phyloP scores from a whole-genome alignment of 495 filamentous ascomycete species.

The Penicillium mononematosum region DNA sequence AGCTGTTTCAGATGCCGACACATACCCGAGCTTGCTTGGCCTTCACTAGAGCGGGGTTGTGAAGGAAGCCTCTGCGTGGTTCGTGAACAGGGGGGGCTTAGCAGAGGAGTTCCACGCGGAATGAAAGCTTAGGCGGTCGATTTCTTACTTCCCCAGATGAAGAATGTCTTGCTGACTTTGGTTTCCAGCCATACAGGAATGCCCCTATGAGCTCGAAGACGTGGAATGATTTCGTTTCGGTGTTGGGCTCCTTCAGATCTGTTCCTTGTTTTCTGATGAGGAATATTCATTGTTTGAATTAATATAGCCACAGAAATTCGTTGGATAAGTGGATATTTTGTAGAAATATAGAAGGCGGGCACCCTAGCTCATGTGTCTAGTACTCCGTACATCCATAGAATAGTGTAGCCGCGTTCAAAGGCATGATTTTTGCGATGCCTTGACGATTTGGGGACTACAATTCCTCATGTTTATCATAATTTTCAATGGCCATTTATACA shows the following conservation, averaged over 20 bases:
- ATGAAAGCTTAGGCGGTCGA: conserved; percentile 22
- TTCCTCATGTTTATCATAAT: too few relatives aligned
- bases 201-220: conserved; percentile 22
- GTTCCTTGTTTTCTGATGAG: too few relatives aligned
- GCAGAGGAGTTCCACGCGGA: conserved; percentile 11
- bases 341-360: too few relatives aligned
- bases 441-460: too few relatives aligned
- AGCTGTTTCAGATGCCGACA: conserved; percentile 10
- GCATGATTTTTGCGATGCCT: too few relatives aligned
- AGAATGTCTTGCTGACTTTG: conserved; percentile 11
- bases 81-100: conserved; percentile 22
- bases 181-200: conserved; percentile 15
- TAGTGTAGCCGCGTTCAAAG: too few relatives aligned
- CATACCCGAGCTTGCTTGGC: conserved; percentile 21
- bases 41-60: conserved; percentile 33
- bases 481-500: too few relatives aligned
- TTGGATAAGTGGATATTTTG: too few relatives aligned
- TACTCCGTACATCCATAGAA: too few relatives aligned
- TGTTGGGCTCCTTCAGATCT: background rate
- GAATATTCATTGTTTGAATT: too few relatives aligned
- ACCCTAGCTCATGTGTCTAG: too few relatives aligned
- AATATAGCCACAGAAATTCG: too few relatives aligned
- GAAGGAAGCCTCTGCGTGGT: conserved; percentile 35
- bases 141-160: conserved; percentile 19
- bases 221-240: conserved; percentile 6